Percentiles rank a stretch among this genome's conserved stretches.
These are phyloP conservation scores for Exophiala xenobiotica DNA, from an alignment of 2,329 filamentous ascomycete species.

Conservation along the genomic window DNA sequence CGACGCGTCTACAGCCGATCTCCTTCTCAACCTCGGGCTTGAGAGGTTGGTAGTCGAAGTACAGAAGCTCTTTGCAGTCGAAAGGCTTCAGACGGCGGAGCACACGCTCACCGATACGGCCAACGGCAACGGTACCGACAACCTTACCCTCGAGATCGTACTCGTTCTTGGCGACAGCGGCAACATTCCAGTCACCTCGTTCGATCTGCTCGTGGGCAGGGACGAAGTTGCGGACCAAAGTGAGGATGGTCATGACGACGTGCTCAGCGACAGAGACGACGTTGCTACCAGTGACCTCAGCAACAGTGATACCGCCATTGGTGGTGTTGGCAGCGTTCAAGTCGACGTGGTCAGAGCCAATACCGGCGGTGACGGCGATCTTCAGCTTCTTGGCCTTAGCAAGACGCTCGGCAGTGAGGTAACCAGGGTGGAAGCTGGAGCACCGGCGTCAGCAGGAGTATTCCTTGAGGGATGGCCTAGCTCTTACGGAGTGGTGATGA, in stretches of 20 bases:
- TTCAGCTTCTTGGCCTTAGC: constrained; percentile 99
- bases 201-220: constrained; percentile 93
- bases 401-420: constrained; percentile 93
- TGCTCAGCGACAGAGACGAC: constrained; percentile 98
- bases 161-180: constrained; percentile 95
- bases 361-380: constrained; percentile 93
- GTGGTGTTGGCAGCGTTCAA: constrained; percentile 96
- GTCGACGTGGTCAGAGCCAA: constrained; percentile 98
- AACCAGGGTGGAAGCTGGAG: constrained; percentile 92
- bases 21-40: constrained; percentile 82
- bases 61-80: constrained; percentile 98
- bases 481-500: constrained; percentile 92
- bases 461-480: not conserved
- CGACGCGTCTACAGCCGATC: constrained; percentile 90
- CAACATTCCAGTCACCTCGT: constrained; percentile 90
- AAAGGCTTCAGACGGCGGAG: constrained; percentile 94
- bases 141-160: constrained; percentile 97
- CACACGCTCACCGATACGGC: constrained; percentile 97
- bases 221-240: constrained; percentile 96
- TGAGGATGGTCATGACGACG: constrained; percentile 97
- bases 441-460: constrained; percentile 10
- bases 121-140: constrained; percentile 94
- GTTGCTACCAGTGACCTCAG: constrained; percentile 96
- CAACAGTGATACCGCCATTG: constrained; percentile 95
- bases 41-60: constrained; percentile 99